phyloP scores from a whole-genome alignment of 768 basidiomycete species.

The Cyclocybe cylindracea region DNA sequence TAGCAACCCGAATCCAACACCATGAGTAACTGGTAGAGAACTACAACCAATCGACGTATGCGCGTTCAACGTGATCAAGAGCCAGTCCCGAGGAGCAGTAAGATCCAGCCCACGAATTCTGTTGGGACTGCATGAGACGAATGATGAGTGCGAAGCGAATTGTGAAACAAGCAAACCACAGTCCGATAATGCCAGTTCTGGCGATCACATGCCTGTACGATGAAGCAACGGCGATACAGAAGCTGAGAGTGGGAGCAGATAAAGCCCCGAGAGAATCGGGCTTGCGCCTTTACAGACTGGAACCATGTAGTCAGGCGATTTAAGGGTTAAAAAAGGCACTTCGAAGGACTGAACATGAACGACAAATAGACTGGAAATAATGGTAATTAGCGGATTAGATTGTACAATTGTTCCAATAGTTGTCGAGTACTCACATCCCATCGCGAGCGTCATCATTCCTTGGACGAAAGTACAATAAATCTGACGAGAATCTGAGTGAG shows the following conservation, averaged over 20 bases:
- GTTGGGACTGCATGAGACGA: no score
- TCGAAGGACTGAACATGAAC: neutral
- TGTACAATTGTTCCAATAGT: neutral
- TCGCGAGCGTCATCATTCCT: slow-evolving; percentile 14
- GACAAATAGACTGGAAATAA: slow-evolving; percentile 12
- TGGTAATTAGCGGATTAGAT: neutral
- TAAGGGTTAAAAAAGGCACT: neutral
- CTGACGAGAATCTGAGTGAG: neutral
- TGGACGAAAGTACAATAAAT: slow-evolving; percentile 14
- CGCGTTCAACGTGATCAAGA: slow-evolving; percentile 29
- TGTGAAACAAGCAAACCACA: slow-evolving; percentile 17
- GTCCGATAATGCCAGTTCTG: slow-evolving; percentile 21
- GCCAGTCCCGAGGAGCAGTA: slow-evolving; percentile 32
- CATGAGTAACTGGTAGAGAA: slow-evolving; percentile 25
- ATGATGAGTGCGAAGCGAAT: slow-evolving; percentile 1
- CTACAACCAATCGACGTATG: slow-evolving; percentile 20
- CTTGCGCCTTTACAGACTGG: slow-evolving; percentile 35
- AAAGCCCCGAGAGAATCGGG: slow-evolving; percentile 35
- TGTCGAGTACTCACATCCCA: slow-evolving; percentile 9
- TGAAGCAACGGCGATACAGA: slow-evolving; percentile 36
- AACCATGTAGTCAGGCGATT: slow-evolving; percentile 22
- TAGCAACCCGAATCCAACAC: slow-evolving; percentile 25
- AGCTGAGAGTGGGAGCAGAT: slow-evolving; percentile 31
- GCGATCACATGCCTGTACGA: slow-evolving; percentile 30
- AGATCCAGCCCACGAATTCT: slow-evolving; percentile 20